Base-by-base conservation (phyloP, 768 basidiomycete species). In the Clavulina sp. region DNA sequence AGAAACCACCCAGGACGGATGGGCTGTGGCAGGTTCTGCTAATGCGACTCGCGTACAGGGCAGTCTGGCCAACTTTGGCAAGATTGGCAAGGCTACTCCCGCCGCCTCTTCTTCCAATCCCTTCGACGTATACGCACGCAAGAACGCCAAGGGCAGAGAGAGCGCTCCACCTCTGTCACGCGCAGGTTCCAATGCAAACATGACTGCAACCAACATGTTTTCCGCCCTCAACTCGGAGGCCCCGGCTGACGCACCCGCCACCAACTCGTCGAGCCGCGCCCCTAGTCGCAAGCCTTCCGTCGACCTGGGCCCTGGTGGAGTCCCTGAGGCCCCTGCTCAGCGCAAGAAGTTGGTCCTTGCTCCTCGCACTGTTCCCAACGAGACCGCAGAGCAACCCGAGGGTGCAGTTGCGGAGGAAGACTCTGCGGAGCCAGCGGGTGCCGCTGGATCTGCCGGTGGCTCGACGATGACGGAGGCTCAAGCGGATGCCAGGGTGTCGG, bases 31-130 rank as follows among this genome's bases (percentile, higher is more conserved):
- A 49, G 71, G 74, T 52, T 68, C 69, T 33, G 63, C 67, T 28
- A 66, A 67, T 34, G 43, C 57, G 30, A 55, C 73, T 50, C 76
- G 78, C 23, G 83, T 88, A 67, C 86, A 79, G 47, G 87, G 87
- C 21, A 86, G 92, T 64, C 70, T 92, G 50, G 80, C 83, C 40
- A 74, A 81, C 54, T 92, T 93, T 57, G 87, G 89, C 58, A 87
- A 91, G 70, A 83, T 93, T 62, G 79, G 68, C 61, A 76, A 75
- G 67, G 43, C 43, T 13, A 74, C 77, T 30, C 62, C 60, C 0
- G 68, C 74, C 4, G 70, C 79, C 1, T 76, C 82, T 66, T 77
- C 78, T 0, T 85, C 95, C 62, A 88, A 86, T 4, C 87, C 91
- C 2, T 76, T 77, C 54, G 83, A 82, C 55, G 81, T 92, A 23